Conservation (phyloP, 2,329 filamentous ascomycete species). For the Cyphellophora attinorum region DNA sequence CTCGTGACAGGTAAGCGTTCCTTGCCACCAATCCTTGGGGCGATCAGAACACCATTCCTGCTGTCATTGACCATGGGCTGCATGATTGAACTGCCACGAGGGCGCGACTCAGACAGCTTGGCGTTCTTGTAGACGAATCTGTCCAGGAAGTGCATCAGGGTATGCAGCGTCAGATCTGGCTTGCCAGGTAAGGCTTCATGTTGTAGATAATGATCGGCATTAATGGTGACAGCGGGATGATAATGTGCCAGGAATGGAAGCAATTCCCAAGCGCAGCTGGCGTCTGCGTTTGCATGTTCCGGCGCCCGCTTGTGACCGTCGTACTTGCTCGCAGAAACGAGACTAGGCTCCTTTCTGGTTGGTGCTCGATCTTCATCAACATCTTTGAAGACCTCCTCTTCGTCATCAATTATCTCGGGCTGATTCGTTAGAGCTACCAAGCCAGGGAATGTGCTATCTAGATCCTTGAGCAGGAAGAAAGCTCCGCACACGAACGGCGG, state of each 20-base stretch:
- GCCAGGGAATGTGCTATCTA: slow-evolving; percentile 70
- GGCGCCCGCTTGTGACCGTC: slow-evolving; percentile 88
- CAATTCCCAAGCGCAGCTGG: slow-evolving; percentile 87
- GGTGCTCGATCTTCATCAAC: slow-evolving; percentile 39
- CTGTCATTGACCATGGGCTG: slow-evolving; percentile 69
- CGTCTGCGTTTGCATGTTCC: slow-evolving; percentile 84
- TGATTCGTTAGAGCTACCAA: slow-evolving; percentile 70
- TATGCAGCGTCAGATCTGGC: slow-evolving; percentile 82
- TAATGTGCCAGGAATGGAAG: slow-evolving; percentile 70
- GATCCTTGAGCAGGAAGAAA: slow-evolving; percentile 77
- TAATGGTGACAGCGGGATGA: slow-evolving; percentile 84
- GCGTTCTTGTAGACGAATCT: slow-evolving; percentile 97
- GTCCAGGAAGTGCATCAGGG: slow-evolving; percentile 89
- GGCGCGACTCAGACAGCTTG: slow-evolving; percentile 53
- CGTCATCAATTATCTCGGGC: slow-evolving; percentile 66
- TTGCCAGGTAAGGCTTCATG: slow-evolving; percentile 69
- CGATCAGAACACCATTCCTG: slow-evolving; percentile 50
- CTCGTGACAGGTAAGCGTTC: slow-evolving; percentile 61
- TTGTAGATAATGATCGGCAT: slow-evolving; percentile 62
- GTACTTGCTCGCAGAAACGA: slow-evolving; percentile 46
- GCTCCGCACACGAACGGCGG: slow-evolving; percentile 87
- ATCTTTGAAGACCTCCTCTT: slow-evolving; percentile 63
- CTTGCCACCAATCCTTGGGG: slow-evolving; percentile 49
- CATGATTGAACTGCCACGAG: slow-evolving; percentile 87
- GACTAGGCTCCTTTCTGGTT: slow-evolving; percentile 23